Base-by-base conservation (phyloP, 2,329 filamentous ascomycete genomes). In the Arthrobotrys musiformis region DNA sequence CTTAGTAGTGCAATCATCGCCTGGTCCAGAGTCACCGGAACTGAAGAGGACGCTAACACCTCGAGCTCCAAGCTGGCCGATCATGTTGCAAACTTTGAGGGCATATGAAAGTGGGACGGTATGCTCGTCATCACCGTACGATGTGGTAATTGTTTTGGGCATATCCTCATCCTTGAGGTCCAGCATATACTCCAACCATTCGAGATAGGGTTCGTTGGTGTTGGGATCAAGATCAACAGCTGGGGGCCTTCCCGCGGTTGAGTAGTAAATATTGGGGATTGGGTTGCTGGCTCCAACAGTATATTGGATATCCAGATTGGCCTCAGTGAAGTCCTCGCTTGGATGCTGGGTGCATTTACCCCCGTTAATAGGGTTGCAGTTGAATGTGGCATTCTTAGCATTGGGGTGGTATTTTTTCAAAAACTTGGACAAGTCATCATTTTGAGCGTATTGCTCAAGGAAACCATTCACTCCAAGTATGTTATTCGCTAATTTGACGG, bases 121-220 rank as follows among this genome's bases (percentile, higher is more conserved):
- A 80, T 91, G 88, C 82, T 92, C 90, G 64, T 89, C 86, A 76
- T 91, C 89, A 56, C 89, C 90, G 81, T 92, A 92, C 0, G 89
- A 91, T 11, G 88, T 89, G 63, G 86, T 88, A 80, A 92, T 87
- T 15, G 89, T 87, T 54, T 89, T 86, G 0, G 90, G 90, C 1
- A 92, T 84, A 5, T 84, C 81, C 0, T 83, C 80, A 64, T 86
- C 82, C 19, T 83, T 80, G 75, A 86, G 86, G 0, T 83, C 82
- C 0, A 90, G 85, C 1, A 91, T 82, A 82, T 88, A 88, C 69
- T 88, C 85, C 6, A 91, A 84, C 84, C 88, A 91, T 13, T 86
- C 86, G 0, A 91, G 84, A 82, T 91, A 92, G 0, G 90, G 90
- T 83, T 93, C 91, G 82, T 92, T 92, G 79, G 85, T 86, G 82